phyloP scores from a whole-genome alignment of 2,329 filamentous ascomycete species.

The Clarireedia sp. region DNA sequence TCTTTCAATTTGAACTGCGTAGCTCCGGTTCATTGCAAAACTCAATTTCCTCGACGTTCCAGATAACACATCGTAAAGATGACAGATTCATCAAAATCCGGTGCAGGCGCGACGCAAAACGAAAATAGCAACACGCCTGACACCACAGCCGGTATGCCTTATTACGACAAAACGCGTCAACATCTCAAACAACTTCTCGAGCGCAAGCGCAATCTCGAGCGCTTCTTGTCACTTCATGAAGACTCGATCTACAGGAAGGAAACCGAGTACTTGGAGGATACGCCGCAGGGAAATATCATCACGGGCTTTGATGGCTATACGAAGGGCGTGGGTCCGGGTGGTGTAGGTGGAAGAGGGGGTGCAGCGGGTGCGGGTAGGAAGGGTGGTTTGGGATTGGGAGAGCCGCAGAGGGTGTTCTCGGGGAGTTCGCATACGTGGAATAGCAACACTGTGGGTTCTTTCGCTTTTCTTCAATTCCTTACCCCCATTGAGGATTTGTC shows the following conservation, averaged over 20 bases:
- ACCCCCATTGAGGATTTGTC: too few species aligned
- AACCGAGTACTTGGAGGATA: slow-evolving; percentile 82
- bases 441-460: slow-evolving; percentile 32
- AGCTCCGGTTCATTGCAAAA: not conserved
- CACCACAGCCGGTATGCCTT: slow-evolving; percentile 46
- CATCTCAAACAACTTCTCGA: slow-evolving; percentile 60
- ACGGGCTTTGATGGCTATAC: slow-evolving; percentile 98
- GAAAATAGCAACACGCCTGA: slow-evolving; percentile 30
- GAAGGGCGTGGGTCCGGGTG: slow-evolving; percentile 65
- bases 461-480: not conserved
- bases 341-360: slow-evolving; percentile 19
- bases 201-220: slow-evolving; percentile 47
- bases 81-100: not conserved
- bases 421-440: slow-evolving; percentile 51
- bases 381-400: slow-evolving; percentile 36
- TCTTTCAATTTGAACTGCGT: not conserved
- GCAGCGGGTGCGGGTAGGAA: slow-evolving; percentile 55
- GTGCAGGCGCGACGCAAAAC: not conserved
- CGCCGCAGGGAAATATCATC: slow-evolving; percentile 87
- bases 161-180: slow-evolving; percentile 64
- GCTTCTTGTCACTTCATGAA: slow-evolving; percentile 41
- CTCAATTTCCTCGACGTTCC: not conserved
- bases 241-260: slow-evolving; percentile 80
- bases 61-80: not conserved
- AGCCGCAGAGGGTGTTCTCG: slow-evolving; percentile 64